These are phyloP conservation scores for Aspergillus asperescens DNA, from an alignment of 495 filamentous ascomycete species.

Conservation along the genomic window DNA sequence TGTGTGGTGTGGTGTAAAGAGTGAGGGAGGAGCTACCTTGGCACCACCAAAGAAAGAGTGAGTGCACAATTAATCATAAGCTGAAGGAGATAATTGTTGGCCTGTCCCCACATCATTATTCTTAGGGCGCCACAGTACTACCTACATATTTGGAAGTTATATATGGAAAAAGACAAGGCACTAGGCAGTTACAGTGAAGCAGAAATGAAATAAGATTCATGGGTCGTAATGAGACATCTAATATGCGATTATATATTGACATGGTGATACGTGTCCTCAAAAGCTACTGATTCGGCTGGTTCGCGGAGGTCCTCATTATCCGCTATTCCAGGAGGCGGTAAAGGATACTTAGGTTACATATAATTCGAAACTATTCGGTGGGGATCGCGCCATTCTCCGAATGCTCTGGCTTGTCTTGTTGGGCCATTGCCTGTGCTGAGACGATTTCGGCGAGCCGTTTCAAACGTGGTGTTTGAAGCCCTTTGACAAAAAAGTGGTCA, in stretches of 20 bases:
- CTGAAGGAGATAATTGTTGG: too few relatives aligned
- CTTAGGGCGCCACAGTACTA: too few relatives aligned
- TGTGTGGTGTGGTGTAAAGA: too few relatives aligned
- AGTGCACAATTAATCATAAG: too few relatives aligned
- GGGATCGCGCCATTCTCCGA: slow-evolving; percentile 31
- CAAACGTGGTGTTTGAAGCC: slow-evolving; percentile 92
- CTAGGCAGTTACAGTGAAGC: too few relatives aligned
- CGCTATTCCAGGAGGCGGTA: slow-evolving; percentile 26
- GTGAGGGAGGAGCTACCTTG: too few relatives aligned
- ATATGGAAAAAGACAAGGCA: too few relatives aligned
- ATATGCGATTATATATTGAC: slow-evolving; percentile 3
- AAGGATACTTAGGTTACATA: slow-evolving; percentile 13
- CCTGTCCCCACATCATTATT: too few relatives aligned
- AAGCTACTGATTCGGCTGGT: not conserved
- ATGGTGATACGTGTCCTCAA: not conserved
- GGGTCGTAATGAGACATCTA: not conserved
- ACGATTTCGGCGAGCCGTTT: slow-evolving; percentile 97
- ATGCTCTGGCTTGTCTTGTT: slow-evolving; percentile 78
- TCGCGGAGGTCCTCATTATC: slow-evolving; percentile 23
- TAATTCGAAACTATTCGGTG: slow-evolving; percentile 31
- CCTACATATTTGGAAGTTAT: too few relatives aligned
- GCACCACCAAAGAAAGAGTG: too few relatives aligned
- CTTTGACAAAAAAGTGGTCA: slow-evolving; percentile 31
- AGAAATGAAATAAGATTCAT: slow-evolving; percentile 6
- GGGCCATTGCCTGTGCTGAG: slow-evolving; percentile 87